Percentiles rank a stretch among this genome's conserved stretches.
Evolutionary conservation across 2,329 filamentous ascomycete genomes (phyloP).

Genomic region (Neofusicoccum kwambonambiense): DNA sequence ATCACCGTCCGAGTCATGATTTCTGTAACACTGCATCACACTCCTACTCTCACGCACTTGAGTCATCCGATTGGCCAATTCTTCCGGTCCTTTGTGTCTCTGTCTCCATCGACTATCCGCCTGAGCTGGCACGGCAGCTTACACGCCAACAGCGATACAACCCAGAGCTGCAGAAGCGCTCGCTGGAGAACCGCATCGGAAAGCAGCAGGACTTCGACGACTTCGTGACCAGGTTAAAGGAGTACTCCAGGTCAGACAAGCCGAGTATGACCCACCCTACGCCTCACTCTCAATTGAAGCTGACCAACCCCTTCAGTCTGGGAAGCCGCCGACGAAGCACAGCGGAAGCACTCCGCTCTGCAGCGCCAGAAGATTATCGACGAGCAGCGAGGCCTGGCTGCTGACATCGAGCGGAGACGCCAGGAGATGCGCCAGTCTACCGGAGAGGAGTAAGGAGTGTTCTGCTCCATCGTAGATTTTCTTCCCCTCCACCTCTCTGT

Average conservation of each 20-base stretch:
- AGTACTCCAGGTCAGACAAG: conserved; percentile 87
- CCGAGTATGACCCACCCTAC: conserved; percentile 64
- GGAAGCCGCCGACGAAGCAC: conserved; percentile 20
- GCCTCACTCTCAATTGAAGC: neutral
- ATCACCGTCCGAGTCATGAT: neutral
- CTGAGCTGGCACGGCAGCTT: neutral
- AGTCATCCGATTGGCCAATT: neutral
- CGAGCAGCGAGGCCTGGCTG: conserved; percentile 32
- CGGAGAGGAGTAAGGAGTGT: neutral
- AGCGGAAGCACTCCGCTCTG: conserved; percentile 11
- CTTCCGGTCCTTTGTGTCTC: neutral
- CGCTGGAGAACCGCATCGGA: conserved; percentile 73
- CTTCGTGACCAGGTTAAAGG: conserved; percentile 80
- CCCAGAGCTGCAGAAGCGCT: conserved; percentile 86
- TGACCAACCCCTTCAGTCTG: conserved; percentile 14
- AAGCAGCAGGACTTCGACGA: conserved; percentile 84
- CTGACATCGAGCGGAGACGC: conserved; percentile 32
- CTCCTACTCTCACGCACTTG: neutral
- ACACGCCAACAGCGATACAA: conserved; percentile 69
- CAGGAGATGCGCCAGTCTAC: conserved; percentile 29
- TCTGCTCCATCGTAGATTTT: neutral
- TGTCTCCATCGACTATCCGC: neutral
- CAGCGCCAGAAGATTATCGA: conserved; percentile 30
- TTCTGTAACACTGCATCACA: neutral
- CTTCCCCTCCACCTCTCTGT: neutral